A percentile compares a stretch with the other conserved stretches of the same genome.
phyloP scores from a whole-genome alignment of 306 rosid species.

The Vigna trinervia region DNA sequence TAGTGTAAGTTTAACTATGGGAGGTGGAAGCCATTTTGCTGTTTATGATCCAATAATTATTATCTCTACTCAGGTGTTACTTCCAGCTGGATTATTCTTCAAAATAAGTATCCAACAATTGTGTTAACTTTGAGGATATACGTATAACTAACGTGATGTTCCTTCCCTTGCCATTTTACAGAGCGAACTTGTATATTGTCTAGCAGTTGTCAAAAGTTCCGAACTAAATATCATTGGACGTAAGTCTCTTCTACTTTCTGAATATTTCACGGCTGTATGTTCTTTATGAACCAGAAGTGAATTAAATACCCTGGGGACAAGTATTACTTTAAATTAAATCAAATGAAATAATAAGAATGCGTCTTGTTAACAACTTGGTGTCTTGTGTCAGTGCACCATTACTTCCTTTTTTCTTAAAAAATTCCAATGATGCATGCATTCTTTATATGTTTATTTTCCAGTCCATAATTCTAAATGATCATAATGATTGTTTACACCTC shows the following conservation, averaged over 20 bases:
- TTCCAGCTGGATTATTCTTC: slow-evolving; percentile 13
- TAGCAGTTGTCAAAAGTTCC: slow-evolving; percentile 81
- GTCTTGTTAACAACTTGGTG: not conserved
- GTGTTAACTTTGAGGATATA: slow-evolving; percentile 35
- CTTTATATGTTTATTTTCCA: slow-evolving; percentile 23
- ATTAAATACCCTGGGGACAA: slow-evolving; percentile 21
- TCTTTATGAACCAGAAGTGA: slow-evolving; percentile 30
- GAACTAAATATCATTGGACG: slow-evolving; percentile 87
- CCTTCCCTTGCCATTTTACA: slow-evolving; percentile 53
- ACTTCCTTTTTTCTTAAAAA: not conserved
- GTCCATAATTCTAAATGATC: not conserved
- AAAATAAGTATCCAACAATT: slow-evolving; percentile 19
- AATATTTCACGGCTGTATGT: slow-evolving; percentile 25
- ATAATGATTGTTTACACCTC: slow-evolving; percentile 34
- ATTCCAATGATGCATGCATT: slow-evolving; percentile 12
- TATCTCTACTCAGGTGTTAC: slow-evolving; percentile 71
- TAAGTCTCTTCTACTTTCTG: slow-evolving; percentile 58
- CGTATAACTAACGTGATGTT: slow-evolving; percentile 35
- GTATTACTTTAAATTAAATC: not conserved
- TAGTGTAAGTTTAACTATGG: slow-evolving; percentile 77
- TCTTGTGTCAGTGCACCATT: slow-evolving; percentile 7
- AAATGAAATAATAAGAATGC: not conserved
- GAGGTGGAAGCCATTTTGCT: slow-evolving; percentile 77
- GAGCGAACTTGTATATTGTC: slow-evolving; percentile 83
- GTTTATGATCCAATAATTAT: slow-evolving; percentile 82